These are phyloP conservation scores for Lyophyllum atratum DNA, from an alignment of 768 basidiomycete species.

Conservation along the genomic window DNA sequence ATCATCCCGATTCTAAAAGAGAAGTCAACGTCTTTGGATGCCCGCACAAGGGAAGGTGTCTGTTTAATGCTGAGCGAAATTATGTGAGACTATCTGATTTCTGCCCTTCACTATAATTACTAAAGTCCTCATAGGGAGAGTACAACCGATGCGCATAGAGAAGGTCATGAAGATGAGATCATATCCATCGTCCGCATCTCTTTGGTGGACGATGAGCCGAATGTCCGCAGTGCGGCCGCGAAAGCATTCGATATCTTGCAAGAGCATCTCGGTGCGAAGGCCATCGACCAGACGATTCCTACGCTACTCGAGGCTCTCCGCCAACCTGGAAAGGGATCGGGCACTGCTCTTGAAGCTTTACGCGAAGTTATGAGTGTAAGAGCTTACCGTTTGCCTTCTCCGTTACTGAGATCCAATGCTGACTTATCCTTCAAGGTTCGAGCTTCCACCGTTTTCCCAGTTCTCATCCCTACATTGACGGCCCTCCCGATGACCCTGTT, in stretches of 20 bases:
- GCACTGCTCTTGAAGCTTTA: conserved; percentile 91
- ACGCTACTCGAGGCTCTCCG: conserved; percentile 91
- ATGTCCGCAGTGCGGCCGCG: conserved; percentile 88
- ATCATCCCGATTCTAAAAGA: conserved; percentile 78
- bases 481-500: conserved; percentile 91
- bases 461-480: conserved; percentile 91
- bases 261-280: conserved; percentile 85
- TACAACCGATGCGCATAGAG: conserved; percentile 79
- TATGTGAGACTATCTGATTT: conserved; percentile 53
- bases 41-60: conserved; percentile 77
- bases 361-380: conserved; percentile 92
- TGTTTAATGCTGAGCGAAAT: conserved; percentile 88
- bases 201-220: conserved; percentile 84
- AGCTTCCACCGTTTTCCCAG: conserved; percentile 94
- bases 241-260: conserved; percentile 90
- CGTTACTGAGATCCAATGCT: background rate
- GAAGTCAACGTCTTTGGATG: conserved; percentile 61
- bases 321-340: conserved; percentile 91
- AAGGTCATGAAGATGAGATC: conserved; percentile 87
- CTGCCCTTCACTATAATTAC: background rate
- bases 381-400: conserved; percentile 5
- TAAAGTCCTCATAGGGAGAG: conserved; percentile 58
- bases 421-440: conserved; percentile 61
- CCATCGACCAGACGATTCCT: conserved; percentile 96
- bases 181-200: conserved; percentile 82